Base-by-base conservation (phyloP, 495 filamentous ascomycete genomes). In the Penicillium longicatenatum region DNA sequence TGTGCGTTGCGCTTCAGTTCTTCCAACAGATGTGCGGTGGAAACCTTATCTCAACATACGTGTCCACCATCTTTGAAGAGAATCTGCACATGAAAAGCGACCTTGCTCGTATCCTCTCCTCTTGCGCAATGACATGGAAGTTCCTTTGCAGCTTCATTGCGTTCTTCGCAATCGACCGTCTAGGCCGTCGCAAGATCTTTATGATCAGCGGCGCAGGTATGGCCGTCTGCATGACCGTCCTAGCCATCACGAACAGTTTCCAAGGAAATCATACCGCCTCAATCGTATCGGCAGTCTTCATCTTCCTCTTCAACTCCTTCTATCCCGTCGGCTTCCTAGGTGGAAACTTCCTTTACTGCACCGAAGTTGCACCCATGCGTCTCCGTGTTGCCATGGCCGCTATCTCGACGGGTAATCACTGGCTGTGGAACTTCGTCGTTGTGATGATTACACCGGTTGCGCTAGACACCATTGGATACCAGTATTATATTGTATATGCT, bases 271-370 rank as follows among this genome's bases (percentile, higher is more conserved):
- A 70, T 44, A 21, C 47, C n/a, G 61, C 70, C 24, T 69, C 67
- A 17, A 62, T 82, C 42, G 73, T 69, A 2, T 75, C 80, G 1
- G 80, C 77, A 1, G 74, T 79, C 21, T 85, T 84, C 61, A 74
- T 85, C 41, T 83, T 83, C 65, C 70, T 86, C 43, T 88, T 84
- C 74, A 84, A 83, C 64, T 68, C 72, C 24, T 86, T 86, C 72
- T 82, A 82, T 61, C 79, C 82, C 5, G 69, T 81, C 59, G 83
- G 82, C 10, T 86, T 82, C 71, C 64, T 82, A 1, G 82, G 82
- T 20, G 79, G 75, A 41, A 81, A 82, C 50, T 86, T 82, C 67
- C 64, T 84, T 10, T 84, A 84, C 69, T 77, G 75, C 22, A 76
- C 82, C 6, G 83, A 86, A 60, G 74, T 86, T 43, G 77, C 78